Conservation (phyloP, 305 asterid genomes). For the Fraxinus floribunda region DNA sequence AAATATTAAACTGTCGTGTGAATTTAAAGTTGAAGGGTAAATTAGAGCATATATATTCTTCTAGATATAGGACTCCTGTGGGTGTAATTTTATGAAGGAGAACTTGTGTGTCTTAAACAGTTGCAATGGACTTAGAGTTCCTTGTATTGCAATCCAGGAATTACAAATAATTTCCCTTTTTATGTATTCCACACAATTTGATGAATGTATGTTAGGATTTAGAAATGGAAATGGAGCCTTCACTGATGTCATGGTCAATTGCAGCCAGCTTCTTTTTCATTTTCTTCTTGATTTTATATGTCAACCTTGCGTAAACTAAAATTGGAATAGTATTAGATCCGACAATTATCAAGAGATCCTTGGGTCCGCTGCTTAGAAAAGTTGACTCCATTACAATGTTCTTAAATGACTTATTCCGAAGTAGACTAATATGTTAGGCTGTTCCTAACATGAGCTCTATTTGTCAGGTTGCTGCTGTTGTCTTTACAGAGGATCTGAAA, state of each 20-base stretch:
- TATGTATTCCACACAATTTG: background rate
- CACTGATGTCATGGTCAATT: background rate
- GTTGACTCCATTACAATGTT: background rate
- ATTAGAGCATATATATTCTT: background rate
- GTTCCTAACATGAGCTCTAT: slow-evolving; percentile 20
- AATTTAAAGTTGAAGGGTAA: background rate
- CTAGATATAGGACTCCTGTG: background rate
- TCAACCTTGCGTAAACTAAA: slow-evolving; percentile 16
- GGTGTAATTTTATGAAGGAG: background rate
- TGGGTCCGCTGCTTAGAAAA: slow-evolving; percentile 12
- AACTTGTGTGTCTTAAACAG: background rate
- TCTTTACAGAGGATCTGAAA: slow-evolving; percentile 95
- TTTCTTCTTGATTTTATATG: slow-evolving; percentile 11
- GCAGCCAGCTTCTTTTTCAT: slow-evolving; percentile 3
- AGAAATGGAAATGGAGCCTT: slow-evolving; percentile 1
- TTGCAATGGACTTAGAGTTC: background rate
- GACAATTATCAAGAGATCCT: background rate
- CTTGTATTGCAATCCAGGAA: background rate
- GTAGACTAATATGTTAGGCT: slow-evolving; percentile 21
- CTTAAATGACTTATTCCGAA: slow-evolving; percentile 10
- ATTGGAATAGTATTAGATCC: slow-evolving; percentile 21
- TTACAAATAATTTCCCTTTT: background rate
- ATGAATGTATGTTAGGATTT: slow-evolving; percentile 10
- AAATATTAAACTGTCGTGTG: background rate
- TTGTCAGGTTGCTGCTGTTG: slow-evolving; percentile 88